Conservation (phyloP, 2,329 filamentous ascomycete species). For the Xylariaceae sp. region DNA sequence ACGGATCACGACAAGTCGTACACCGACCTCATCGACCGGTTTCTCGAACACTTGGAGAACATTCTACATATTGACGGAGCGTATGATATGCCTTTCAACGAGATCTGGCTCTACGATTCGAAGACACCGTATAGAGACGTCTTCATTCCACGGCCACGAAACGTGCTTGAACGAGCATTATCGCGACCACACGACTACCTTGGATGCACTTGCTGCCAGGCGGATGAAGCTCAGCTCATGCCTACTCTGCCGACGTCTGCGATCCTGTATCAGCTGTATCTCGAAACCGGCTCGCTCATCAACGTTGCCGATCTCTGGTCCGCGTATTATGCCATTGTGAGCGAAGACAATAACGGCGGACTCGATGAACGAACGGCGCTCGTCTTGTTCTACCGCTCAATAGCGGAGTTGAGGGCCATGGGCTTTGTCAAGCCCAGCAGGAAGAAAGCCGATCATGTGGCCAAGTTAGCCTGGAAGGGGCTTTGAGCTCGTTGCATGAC, state of each 20-base stretch:
- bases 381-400: slow-evolving; percentile 74
- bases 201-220: slow-evolving; percentile 62
- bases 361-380: slow-evolving; percentile 53
- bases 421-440: slow-evolving; percentile 85
- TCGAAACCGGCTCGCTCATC: slow-evolving; percentile 70
- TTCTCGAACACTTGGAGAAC: slow-evolving; percentile 45
- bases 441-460: slow-evolving; percentile 88
- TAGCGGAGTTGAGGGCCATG: slow-evolving; percentile 79
- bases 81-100: slow-evolving; percentile 55
- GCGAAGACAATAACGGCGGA: slow-evolving; percentile 39
- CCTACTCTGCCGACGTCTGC: slow-evolving; percentile 64
- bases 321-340: slow-evolving; percentile 63
- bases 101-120: slow-evolving; percentile 71
- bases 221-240: slow-evolving; percentile 44
- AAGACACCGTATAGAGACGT: slow-evolving; percentile 65
- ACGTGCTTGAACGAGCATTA: slow-evolving; percentile 66
- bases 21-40: slow-evolving; percentile 57
- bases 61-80: slow-evolving; percentile 35
- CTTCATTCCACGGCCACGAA: slow-evolving; percentile 67
- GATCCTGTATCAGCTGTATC: slow-evolving; percentile 72
- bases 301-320: slow-evolving; percentile 77
- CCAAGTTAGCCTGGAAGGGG: slow-evolving; percentile 71
- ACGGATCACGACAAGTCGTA: slow-evolving; percentile 67
- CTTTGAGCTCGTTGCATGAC: slow-evolving; percentile 38
- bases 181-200: slow-evolving; percentile 72